phyloP scores from a whole-genome alignment of 2,329 filamentous ascomycete genomes.

The Coniochaeta sp. region DNA sequence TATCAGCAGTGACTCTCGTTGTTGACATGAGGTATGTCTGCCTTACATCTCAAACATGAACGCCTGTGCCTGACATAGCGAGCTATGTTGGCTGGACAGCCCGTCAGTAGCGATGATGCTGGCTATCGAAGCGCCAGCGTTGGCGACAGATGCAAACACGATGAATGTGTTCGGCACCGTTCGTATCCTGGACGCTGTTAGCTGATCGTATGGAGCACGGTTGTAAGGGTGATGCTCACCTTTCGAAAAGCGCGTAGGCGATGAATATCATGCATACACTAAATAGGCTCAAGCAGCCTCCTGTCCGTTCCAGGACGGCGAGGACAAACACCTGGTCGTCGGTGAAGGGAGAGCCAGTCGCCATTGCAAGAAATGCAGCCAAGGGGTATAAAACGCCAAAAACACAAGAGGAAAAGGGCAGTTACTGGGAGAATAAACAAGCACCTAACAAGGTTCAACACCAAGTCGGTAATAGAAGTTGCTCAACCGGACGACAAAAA shows the following conservation, averaged over 20 bases:
- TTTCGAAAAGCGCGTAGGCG: conserved; percentile 3
- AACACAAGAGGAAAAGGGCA: background rate
- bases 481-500: too few species aligned
- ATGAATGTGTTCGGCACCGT: conserved; percentile 10
- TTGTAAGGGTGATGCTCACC: too few species aligned
- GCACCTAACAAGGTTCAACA: too few species aligned
- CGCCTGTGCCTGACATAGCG: conserved; percentile 8
- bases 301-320: conserved; percentile 6
- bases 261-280: conserved; percentile 6
- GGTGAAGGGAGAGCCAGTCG: background rate
- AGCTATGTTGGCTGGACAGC: background rate
- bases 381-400: background rate
- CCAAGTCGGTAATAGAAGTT: too few species aligned
- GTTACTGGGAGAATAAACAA: too few species aligned
- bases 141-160: conserved; percentile 8
- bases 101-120: conserved; percentile 9
- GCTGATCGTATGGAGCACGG: too few species aligned
- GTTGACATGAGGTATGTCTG: too few species aligned
- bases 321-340: conserved; percentile 6
- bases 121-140: conserved; percentile 5
- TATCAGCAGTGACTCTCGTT: too few species aligned
- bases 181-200: conserved; percentile 3
- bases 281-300: conserved; percentile 7
- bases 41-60: conserved; percentile 11
- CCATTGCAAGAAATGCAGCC: background rate